These are phyloP conservation scores for Rhizopus arrhizus DNA, from an alignment of 371 early-diverging fungal species.

Conservation along the genomic window DNA sequence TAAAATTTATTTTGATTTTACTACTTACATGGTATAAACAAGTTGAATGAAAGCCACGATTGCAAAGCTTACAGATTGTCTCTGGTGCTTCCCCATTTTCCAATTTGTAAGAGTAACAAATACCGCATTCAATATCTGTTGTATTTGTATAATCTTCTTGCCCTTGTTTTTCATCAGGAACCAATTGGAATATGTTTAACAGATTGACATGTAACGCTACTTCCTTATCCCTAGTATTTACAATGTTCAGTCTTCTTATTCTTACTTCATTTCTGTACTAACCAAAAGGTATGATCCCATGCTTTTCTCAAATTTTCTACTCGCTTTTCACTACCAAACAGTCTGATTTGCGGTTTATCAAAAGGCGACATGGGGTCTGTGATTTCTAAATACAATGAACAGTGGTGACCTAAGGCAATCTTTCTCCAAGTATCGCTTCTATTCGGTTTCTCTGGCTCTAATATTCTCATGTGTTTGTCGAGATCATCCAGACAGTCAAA, in stretches of 20 bases:
- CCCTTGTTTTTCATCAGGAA: neutral
- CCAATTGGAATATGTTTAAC: slow-evolving; percentile 11
- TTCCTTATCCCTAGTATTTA: slow-evolving; percentile 10
- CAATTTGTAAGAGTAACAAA: slow-evolving; percentile 47
- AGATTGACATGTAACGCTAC: slow-evolving; percentile 7
- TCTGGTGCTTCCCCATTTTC: slow-evolving; percentile 34
- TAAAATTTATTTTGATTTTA: neutral
- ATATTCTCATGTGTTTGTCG: slow-evolving; percentile 38
- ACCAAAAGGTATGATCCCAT: slow-evolving; percentile 29
- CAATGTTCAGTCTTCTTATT: neutral
- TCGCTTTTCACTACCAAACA: slow-evolving; percentile 46
- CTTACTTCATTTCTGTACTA: neutral
- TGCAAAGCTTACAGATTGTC: slow-evolving; percentile 40
- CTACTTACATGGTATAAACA: slow-evolving; percentile 41
- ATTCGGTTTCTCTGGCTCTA: slow-evolving; percentile 45
- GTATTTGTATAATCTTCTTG: slow-evolving; percentile 14
- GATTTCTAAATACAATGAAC: slow-evolving; percentile 44
- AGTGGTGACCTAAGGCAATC: slow-evolving; percentile 48
- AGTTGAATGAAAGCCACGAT: slow-evolving; percentile 42
- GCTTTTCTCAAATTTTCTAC: slow-evolving; percentile 27
- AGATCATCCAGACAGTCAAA: slow-evolving; percentile 48
- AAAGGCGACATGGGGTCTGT: slow-evolving; percentile 26
- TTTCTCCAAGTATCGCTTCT: slow-evolving; percentile 41
- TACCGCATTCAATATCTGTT: slow-evolving; percentile 46
- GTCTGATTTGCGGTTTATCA: slow-evolving; percentile 27